Evolutionary conservation across 768 basidiomycete genomes (phyloP).

Genomic region (Pleurotus tuoliensis): DNA sequence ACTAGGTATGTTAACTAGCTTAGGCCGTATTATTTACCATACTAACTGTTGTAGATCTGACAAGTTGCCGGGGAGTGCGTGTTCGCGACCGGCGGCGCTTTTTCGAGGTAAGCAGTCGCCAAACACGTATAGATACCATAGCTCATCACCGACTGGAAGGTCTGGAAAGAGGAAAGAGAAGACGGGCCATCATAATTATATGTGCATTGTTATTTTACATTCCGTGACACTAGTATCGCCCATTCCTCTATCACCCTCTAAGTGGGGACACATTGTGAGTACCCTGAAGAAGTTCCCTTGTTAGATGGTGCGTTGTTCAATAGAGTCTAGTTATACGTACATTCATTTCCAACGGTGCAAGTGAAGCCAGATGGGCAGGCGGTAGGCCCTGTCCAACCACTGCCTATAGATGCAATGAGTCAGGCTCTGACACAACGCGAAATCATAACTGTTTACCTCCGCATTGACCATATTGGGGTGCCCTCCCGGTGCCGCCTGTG

Average conservation of each 20-base stretch:
- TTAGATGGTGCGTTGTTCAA: neutral
- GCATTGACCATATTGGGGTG: conserved; percentile 37
- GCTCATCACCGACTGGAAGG: conserved; percentile 14
- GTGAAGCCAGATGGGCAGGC: conserved; percentile 33
- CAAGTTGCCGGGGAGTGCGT: conserved; percentile 60
- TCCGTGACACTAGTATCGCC: neutral
- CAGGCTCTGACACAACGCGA: neutral
- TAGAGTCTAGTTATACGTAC: conserved; percentile 22
- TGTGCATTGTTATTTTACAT: neutral
- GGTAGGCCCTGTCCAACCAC: conserved; percentile 39
- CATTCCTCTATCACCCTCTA: conserved; percentile 11
- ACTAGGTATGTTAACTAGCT: neutral
- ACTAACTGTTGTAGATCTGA: conserved; percentile 42
- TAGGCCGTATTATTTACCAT: neutral
- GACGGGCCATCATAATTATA: neutral
- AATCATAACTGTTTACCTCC: conserved; percentile 26
- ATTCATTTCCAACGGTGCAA: conserved; percentile 34
- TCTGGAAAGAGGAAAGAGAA: conserved; percentile 24
- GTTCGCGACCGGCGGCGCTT: conserved; percentile 59
- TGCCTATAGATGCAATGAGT: conserved; percentile 13
- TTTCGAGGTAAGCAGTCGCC: conserved; percentile 47
- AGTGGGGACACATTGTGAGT: conserved; percentile 41
- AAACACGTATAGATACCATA: too few species aligned
- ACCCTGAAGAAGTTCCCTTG: conserved; percentile 23
- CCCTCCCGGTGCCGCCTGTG: conserved; percentile 18